These are phyloP conservation scores for Sphagnum fallax DNA, from an alignment of 228 moss, liverwort and hornwort genomes.

Conservation along the genomic window DNA sequence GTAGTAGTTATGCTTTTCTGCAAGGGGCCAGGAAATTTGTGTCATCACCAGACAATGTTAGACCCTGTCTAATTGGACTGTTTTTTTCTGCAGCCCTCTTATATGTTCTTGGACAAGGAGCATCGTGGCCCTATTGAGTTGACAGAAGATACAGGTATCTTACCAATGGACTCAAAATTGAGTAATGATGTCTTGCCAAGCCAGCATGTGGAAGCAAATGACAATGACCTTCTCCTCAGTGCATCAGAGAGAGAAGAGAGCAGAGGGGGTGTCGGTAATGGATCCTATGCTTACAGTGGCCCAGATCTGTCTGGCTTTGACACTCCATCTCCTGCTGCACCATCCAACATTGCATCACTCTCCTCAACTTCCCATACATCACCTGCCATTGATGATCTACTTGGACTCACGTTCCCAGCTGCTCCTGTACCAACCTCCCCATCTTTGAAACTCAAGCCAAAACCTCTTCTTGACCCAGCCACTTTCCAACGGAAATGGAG, in stretches of 20 bases:
- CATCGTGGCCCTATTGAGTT: slow-evolving; percentile 81
- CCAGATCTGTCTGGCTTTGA: slow-evolving; percentile 55
- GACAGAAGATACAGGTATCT: slow-evolving; percentile 65
- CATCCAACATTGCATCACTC: slow-evolving; percentile 12
- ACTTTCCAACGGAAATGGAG: slow-evolving; percentile 92
- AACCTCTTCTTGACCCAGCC: slow-evolving; percentile 66
- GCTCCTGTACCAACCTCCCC: slow-evolving; percentile 33
- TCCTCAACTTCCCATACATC: slow-evolving; percentile 54
- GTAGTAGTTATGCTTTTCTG: too few relatives aligned
- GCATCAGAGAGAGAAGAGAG: slow-evolving; percentile 83
- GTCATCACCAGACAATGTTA: too few relatives aligned
- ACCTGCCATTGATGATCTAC: slow-evolving; percentile 85
- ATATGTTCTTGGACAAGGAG: slow-evolving; percentile 98
- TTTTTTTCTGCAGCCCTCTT: slow-evolving; percentile 67
- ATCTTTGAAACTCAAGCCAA: slow-evolving; percentile 68
- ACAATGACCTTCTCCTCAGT: slow-evolving; percentile 77
- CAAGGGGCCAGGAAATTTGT: too few relatives aligned
- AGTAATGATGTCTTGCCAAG: slow-evolving; percentile 63
- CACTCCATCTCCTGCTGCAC: slow-evolving; percentile 16
- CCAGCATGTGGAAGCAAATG: slow-evolving; percentile 66
- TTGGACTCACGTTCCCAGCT: slow-evolving; percentile 46
- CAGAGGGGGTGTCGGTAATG: slow-evolving; percentile 56
- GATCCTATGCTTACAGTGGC: slow-evolving; percentile 64
- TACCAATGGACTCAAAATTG: slow-evolving; percentile 56
- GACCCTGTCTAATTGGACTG: too few relatives aligned